Percentiles rank a stretch among this genome's conserved stretches.
Evolutionary conservation across 2,329 filamentous ascomycete genomes (phyloP).

Genomic region (Chaetomiaceae sp.): DNA sequence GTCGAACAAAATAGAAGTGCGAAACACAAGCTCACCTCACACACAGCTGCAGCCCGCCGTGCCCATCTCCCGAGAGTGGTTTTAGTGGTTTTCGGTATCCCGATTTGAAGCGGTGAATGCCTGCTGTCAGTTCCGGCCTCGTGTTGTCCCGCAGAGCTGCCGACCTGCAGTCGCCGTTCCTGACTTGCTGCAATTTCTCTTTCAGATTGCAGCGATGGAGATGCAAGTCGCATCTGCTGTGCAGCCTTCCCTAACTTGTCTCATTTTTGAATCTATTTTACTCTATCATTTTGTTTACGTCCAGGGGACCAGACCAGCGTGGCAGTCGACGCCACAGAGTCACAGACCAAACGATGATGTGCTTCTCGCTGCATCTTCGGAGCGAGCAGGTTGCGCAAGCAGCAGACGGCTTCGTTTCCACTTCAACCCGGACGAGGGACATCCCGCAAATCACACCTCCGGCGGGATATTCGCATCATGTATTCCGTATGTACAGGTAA

Average conservation of each 20-base stretch:
- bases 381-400: constrained; percentile 5
- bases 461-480: constrained; percentile 17
- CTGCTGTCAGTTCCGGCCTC: constrained; percentile 5
- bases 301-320: too few species aligned
- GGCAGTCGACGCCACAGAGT: too few species aligned
- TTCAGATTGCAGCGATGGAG: neutral
- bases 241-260: neutral
- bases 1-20: constrained; percentile 14
- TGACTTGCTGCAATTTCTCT: constrained; percentile 10
- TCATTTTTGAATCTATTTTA: constrained; percentile 6
- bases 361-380: constrained; percentile 8
- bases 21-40: constrained; percentile 11
- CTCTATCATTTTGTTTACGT: constrained; percentile 2
- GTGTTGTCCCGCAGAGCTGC: constrained; percentile 14
- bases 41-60: constrained; percentile 21
- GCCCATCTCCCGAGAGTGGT: constrained; percentile 14
- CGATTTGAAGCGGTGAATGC: constrained; percentile 19
- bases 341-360: too few species aligned
- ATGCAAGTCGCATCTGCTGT: constrained; percentile 9
- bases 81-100: constrained; percentile 9
- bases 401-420: constrained; percentile 2
- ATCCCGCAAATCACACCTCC: constrained; percentile 13
- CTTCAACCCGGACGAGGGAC: constrained; percentile 1
- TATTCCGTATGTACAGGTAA: constrained; percentile 13
- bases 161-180: constrained; percentile 13